phyloP scores from a whole-genome alignment of 2,329 filamentous ascomycete species.

The Paraphoma chrysanthemicola region DNA sequence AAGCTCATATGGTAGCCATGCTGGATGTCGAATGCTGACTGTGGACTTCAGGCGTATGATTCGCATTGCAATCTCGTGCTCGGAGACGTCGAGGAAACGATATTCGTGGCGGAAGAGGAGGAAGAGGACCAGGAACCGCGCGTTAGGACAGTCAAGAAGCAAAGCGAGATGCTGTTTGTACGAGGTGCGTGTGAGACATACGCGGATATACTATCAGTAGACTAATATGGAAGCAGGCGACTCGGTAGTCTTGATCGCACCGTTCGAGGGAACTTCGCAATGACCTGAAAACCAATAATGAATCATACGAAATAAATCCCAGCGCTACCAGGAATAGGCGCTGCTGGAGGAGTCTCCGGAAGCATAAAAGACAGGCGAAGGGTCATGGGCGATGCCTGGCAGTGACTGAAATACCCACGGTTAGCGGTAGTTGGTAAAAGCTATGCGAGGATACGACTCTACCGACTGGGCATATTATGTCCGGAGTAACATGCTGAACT shows the following conservation, averaged over 20 bases:
- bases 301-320: background rate
- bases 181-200: slow-evolving; percentile 67
- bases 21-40: slow-evolving; percentile 14
- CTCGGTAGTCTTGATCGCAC: slow-evolving; percentile 59
- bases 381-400: background rate
- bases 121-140: slow-evolving; percentile 73
- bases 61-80: slow-evolving; percentile 97
- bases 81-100: slow-evolving; percentile 95
- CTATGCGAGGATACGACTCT: too few relatives aligned
- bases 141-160: slow-evolving; percentile 82
- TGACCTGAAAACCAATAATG: slow-evolving; percentile 18
- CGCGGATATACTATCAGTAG: too few relatives aligned
- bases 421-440: slow-evolving; percentile 2
- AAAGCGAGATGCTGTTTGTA: slow-evolving; percentile 98
- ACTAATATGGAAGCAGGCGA: slow-evolving; percentile 47
- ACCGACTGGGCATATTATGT: too few relatives aligned
- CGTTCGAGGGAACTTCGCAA: slow-evolving; percentile 38
- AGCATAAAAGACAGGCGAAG: background rate
- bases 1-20: background rate
- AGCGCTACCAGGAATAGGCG: too few relatives aligned
- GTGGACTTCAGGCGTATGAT: slow-evolving; percentile 79
- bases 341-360: too few relatives aligned
- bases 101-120: slow-evolving; percentile 90
- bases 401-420: slow-evolving; percentile 31
- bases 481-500: too few relatives aligned